phyloP scores from a whole-genome alignment of 2,329 filamentous ascomycete species.

The Diaporthe sp. region DNA sequence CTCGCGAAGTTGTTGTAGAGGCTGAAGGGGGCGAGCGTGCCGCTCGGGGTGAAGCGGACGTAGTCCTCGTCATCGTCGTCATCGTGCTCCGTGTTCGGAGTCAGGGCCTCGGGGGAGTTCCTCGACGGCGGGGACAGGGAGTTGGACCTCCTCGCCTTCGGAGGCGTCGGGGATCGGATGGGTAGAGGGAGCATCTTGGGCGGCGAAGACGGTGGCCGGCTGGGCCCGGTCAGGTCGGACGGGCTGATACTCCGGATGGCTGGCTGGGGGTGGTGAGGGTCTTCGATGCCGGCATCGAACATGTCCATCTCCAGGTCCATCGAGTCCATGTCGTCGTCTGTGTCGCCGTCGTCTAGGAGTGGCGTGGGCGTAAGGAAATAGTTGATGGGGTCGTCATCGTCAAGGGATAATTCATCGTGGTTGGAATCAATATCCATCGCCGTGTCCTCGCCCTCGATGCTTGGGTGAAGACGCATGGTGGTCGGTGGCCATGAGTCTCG shows the following conservation, averaged over 20 bases:
- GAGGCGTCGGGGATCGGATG: slow-evolving; percentile 49
- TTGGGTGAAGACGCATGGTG: slow-evolving; percentile 60
- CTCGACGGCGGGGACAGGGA: slow-evolving; percentile 48
- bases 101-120: slow-evolving; percentile 57
- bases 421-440: slow-evolving; percentile 57
- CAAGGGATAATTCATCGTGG: slow-evolving; percentile 48
- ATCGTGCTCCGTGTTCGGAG: slow-evolving; percentile 42
- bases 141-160: slow-evolving; percentile 55
- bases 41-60: slow-evolving; percentile 50
- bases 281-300: slow-evolving; percentile 70
- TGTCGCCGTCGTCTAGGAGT: slow-evolving; percentile 54
- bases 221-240: slow-evolving; percentile 65
- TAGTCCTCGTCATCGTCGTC: slow-evolving; percentile 64
- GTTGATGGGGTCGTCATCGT: slow-evolving; percentile 66
- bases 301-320: slow-evolving; percentile 60
- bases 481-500: slow-evolving; percentile 66
- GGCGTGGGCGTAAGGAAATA: slow-evolving; percentile 68
- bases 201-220: slow-evolving; percentile 58
- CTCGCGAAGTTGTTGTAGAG: slow-evolving; percentile 31
- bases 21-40: slow-evolving; percentile 48
- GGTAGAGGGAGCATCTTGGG: slow-evolving; percentile 3
- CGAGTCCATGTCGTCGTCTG: slow-evolving; percentile 49
- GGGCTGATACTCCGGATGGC: slow-evolving; percentile 68
- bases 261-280: slow-evolving; percentile 57
- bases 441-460: slow-evolving; percentile 56